Evolutionary conservation across 768 basidiomycete species (phyloP).

Genomic region (Russula griseocarnosa): DNA sequence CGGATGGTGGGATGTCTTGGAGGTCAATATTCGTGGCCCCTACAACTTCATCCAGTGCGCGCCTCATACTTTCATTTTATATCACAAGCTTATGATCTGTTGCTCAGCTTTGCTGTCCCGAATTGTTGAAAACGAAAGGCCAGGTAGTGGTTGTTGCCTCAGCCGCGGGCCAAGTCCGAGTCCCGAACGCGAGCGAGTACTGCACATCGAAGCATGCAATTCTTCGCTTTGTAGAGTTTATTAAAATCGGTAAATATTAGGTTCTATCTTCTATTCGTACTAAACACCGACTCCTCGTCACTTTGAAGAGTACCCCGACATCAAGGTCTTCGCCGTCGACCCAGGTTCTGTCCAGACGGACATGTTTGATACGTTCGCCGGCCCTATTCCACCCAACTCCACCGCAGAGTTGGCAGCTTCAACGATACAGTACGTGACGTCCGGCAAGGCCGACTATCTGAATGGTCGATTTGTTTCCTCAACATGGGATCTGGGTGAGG

Average conservation of each 20-base stretch:
- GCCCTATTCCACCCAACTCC: background rate
- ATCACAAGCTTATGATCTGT: background rate
- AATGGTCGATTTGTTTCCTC: slow-evolving; percentile 6
- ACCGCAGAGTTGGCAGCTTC: background rate
- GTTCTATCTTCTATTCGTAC: background rate
- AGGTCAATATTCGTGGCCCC: slow-evolving; percentile 20
- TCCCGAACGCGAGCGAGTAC: slow-evolving; percentile 16
- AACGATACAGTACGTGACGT: slow-evolving; percentile 11
- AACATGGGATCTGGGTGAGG: slow-evolving; percentile 16
- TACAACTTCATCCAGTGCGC: slow-evolving; percentile 19
- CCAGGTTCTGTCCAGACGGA: background rate
- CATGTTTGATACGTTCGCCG: background rate
- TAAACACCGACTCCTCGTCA: background rate
- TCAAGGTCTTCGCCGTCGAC: slow-evolving; percentile 6
- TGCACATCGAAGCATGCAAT: slow-evolving; percentile 16
- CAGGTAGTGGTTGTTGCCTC: background rate
- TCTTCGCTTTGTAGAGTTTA: slow-evolving; percentile 12
- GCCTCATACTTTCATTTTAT: background rate
- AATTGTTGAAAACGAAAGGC: slow-evolving; percentile 15
- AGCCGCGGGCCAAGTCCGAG: background rate
- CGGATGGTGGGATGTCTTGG: slow-evolving; percentile 21
- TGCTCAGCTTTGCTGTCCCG: slow-evolving; percentile 7
- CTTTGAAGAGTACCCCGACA: slow-evolving; percentile 8
- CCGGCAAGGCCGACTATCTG: slow-evolving; percentile 14
- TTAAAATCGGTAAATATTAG: slow-evolving; percentile 6